Base-by-base conservation (phyloP, 1,284 basidiomycete species). In the Laetiporus sulphureus region DNA sequence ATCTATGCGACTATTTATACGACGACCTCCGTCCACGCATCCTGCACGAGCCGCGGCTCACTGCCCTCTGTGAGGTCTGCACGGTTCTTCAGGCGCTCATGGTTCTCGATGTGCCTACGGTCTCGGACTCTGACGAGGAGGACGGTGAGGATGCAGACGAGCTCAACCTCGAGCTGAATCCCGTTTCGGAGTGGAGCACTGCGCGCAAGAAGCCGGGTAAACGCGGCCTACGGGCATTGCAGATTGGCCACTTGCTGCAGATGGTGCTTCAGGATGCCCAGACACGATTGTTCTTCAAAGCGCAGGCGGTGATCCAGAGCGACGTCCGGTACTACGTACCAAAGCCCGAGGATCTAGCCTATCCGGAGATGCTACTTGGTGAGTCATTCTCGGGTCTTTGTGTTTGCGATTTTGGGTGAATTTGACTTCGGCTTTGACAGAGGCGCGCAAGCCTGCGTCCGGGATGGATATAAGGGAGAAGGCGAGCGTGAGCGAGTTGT, bases 191-290 rank as follows among this genome's bases (percentile, higher is more conserved):
- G n/a, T n/a, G n/a, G n/a, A n/a, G n/a, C n/a, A n/a, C n/a, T n/a
- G n/a, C n/a, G n/a, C n/a, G n/a, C n/a, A n/a, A n/a, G n/a, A 41
- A 48, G 16, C 49, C 37, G 11, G 47, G 50, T 48, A 57, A 59
- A 48, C 62, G 61, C 44, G 69, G 72, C 1, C 64, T 81, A 19
- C 68, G 72, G 12, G 69, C 69, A 36, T 64, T 91, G 32, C 79
- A 83, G 48, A 79, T 82, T 39, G 74, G 81, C 45, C 77, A 84
- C 40, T 66, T 96, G 5, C 65, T 96, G 31, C 77, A 87, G 56
- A 91, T 92, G 77, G 84, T 96, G 1, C 64, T 95, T 18, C 91
- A 95, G 61, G 93, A 96, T 57, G 91, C 91, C 1, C 93, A 96
- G 67, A 96, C 93, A 5, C 69, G 91, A 40, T 63, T 96, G 38